Evolutionary conservation across 2,329 filamentous ascomycete species (phyloP).

Genomic region (Fulvia fulva): DNA sequence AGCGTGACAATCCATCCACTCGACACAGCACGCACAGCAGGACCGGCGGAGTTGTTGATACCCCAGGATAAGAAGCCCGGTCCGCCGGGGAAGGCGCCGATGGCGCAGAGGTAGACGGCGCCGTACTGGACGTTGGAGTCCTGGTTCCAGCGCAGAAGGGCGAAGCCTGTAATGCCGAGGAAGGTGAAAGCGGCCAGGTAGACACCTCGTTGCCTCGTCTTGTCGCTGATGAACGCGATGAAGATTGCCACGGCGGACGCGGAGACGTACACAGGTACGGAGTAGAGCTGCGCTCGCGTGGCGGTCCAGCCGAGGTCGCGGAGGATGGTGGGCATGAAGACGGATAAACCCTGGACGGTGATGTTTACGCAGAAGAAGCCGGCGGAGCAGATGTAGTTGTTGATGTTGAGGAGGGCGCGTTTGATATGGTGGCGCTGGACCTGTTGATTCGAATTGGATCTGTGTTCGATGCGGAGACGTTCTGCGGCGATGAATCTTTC

Average conservation of each 20-base stretch:
- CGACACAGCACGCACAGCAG: slow-evolving; percentile 54
- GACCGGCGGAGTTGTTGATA: slow-evolving; percentile 56
- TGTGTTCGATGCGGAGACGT: slow-evolving; percentile 50
- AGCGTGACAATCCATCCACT: slow-evolving; percentile 54
- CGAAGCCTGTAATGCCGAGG: slow-evolving; percentile 33
- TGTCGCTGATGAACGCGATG: slow-evolving; percentile 25
- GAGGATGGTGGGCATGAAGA: slow-evolving; percentile 52
- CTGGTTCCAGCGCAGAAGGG: slow-evolving; percentile 28
- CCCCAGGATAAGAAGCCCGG: slow-evolving; percentile 58
- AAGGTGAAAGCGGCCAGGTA: slow-evolving; percentile 23
- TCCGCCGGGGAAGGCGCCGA: slow-evolving; percentile 55
- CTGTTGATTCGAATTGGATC: slow-evolving; percentile 43
- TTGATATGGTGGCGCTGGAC: slow-evolving; percentile 50
- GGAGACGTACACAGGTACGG: slow-evolving; percentile 40
- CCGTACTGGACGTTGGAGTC: slow-evolving; percentile 32
- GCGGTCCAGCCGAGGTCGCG: slow-evolving; percentile 60
- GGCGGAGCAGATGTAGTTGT: slow-evolving; percentile 56
- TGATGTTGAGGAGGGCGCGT: slow-evolving; percentile 52
- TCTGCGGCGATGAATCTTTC: slow-evolving; percentile 53
- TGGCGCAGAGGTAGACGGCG: slow-evolving; percentile 35
- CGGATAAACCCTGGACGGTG: slow-evolving; percentile 48
- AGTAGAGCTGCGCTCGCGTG: slow-evolving; percentile 44
- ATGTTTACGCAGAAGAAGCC: slow-evolving; percentile 59
- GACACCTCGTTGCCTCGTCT: slow-evolving; percentile 19
- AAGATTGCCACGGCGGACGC: slow-evolving; percentile 21